These are phyloP conservation scores for Chaetomidium leptoderma DNA, from an alignment of 495 filamentous ascomycete species.

Conservation along the genomic window DNA sequence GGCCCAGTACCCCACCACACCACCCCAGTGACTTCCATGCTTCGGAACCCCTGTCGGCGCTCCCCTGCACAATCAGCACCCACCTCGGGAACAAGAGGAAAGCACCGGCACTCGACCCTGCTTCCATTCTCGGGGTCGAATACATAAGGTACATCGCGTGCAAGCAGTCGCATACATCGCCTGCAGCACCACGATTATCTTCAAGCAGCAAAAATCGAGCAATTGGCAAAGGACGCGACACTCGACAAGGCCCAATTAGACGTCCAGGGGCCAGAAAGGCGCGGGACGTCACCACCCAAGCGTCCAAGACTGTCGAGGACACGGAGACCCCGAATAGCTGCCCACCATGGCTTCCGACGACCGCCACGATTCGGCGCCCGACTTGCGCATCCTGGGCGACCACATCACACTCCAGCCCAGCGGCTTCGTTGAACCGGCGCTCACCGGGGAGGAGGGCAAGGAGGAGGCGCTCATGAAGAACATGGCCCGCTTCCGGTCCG, in stretches of 20 bases:
- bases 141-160: too few species aligned
- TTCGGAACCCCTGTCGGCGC: too few species aligned
- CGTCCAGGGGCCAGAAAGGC: not conserved
- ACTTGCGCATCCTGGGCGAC: constrained; percentile 76
- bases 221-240: not conserved
- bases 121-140: too few species aligned
- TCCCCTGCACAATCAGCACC: not conserved
- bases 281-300: not conserved
- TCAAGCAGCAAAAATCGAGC: not conserved
- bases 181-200: not conserved
- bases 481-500: constrained; percentile 69
- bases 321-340: not conserved
- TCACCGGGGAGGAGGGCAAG: constrained; percentile 43
- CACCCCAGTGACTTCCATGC: too few species aligned
- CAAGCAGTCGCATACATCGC: too few species aligned
- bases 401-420: constrained; percentile 76
- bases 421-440: constrained; percentile 57
- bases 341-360: constrained; percentile 21
- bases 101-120: not conserved
- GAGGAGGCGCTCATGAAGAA: constrained; percentile 75
- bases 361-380: constrained; percentile 57
- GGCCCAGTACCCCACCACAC: too few species aligned
- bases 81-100: not conserved
- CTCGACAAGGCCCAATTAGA: not conserved
- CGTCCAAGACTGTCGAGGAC: not conserved